A percentile compares a stretch with the other conserved stretches of the same genome.
Evolutionary conservation across 2,329 filamentous ascomycete genomes (phyloP).

Genomic region (Fusarium sp.): DNA sequence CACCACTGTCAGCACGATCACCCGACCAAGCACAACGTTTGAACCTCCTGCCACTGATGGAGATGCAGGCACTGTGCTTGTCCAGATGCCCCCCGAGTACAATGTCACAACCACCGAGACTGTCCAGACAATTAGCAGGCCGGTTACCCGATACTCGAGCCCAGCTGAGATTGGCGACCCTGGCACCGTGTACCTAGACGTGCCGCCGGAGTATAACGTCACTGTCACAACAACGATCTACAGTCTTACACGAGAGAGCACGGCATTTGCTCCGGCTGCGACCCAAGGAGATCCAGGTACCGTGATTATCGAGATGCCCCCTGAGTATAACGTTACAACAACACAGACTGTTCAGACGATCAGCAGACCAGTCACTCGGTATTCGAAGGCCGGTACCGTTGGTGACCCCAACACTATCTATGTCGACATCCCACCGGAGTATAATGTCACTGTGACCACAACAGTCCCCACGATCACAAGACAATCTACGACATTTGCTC

Average conservation of each 20-base stretch:
- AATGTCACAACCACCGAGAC: constrained; percentile 22
- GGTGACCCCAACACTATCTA: constrained; percentile 17
- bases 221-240: constrained; percentile 10
- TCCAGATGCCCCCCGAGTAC: constrained; percentile 19
- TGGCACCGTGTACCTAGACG: constrained; percentile 10
- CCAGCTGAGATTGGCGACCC: constrained; percentile 12
- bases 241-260: constrained; percentile 6
- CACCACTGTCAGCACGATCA: constrained; percentile 21
- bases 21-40: constrained; percentile 21
- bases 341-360: constrained; percentile 3
- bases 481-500: constrained; percentile 2
- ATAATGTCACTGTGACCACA: constrained; percentile 11
- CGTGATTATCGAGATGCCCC: constrained; percentile 11
- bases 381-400: neutral
- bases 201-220: constrained; percentile 13
- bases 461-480: constrained; percentile 11
- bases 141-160: constrained; percentile 6
- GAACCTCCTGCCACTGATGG: constrained; percentile 12
- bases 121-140: constrained; percentile 7
- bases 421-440: constrained; percentile 16
- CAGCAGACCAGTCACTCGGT: constrained; percentile 2
- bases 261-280: constrained; percentile 3
- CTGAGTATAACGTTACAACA: constrained; percentile 8
- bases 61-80: constrained; percentile 14
- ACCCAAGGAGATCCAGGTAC: constrained; percentile 13